Percentiles rank a stretch among this genome's conserved stretches.
Conservation (phyloP, 257 asterid genomes). For the Lycium ferocissimum region DNA sequence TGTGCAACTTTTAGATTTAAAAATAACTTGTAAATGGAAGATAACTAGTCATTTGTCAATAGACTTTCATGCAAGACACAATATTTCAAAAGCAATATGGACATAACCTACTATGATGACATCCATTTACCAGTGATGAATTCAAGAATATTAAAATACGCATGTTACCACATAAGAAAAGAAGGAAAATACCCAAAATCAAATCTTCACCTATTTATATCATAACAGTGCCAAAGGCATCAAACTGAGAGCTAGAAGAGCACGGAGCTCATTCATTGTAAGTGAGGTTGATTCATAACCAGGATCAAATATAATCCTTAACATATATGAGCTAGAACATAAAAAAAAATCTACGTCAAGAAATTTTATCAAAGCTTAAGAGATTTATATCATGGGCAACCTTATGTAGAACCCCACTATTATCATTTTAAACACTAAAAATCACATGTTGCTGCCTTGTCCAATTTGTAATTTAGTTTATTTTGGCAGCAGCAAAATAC, state of each 20-base stretch:
- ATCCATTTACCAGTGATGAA: conserved; percentile 2
- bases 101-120: neutral
- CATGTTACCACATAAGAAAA: neutral
- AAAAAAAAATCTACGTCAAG: neutral
- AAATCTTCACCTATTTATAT: neutral
- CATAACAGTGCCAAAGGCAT: neutral
- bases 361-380: neutral
- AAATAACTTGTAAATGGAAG: neutral
- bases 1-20: neutral
- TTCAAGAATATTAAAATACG: neutral
- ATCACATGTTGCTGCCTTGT: neutral
- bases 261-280: neutral
- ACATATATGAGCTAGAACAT: neutral
- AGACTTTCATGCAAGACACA: neutral
- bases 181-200: conserved; percentile 1
- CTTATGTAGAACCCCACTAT: neutral
- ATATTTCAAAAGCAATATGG: neutral
- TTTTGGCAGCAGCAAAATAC: neutral
- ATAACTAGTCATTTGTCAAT: neutral
- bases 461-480: neutral
- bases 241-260: neutral
- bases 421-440: neutral
- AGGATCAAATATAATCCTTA: neutral
- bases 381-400: neutral
- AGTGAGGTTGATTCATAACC: neutral